A percentile compares a stretch with the other conserved stretches of the same genome.
Conservation (phyloP, 2,329 filamentous ascomycete species). For the Neodidymelliopsis sp. region DNA sequence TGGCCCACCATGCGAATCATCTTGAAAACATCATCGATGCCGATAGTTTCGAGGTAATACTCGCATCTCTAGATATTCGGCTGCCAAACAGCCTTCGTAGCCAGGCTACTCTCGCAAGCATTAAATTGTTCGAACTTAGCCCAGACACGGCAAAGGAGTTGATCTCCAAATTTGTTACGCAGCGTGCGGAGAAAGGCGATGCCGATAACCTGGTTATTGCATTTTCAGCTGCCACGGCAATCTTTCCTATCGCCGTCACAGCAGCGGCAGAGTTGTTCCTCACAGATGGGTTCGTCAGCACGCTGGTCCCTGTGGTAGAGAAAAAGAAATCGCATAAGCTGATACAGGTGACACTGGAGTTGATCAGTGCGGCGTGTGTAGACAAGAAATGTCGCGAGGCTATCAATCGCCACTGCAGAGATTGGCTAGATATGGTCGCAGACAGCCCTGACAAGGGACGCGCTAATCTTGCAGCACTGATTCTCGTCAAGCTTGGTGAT, state of each 20-base stretch:
- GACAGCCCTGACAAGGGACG: constrained; percentile 68
- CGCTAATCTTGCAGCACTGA: constrained; percentile 60
- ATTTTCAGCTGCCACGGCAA: constrained; percentile 87
- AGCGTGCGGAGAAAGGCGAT: constrained; percentile 74
- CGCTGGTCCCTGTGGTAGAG: constrained; percentile 77
- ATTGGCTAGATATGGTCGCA: constrained; percentile 85
- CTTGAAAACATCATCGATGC: constrained; percentile 71
- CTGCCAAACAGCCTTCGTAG: constrained; percentile 75
- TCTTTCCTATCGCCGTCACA: constrained; percentile 85
- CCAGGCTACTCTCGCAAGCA: constrained; percentile 81
- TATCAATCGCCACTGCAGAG: constrained; percentile 81
- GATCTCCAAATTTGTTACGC: constrained; percentile 77
- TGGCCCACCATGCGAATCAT: constrained; percentile 62
- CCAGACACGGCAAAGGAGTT: constrained; percentile 73
- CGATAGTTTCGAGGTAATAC: constrained; percentile 82
- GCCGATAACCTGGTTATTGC: constrained; percentile 90
- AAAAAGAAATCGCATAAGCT: constrained; percentile 85
- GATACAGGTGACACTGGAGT: constrained; percentile 83
- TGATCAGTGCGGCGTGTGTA: constrained; percentile 91
- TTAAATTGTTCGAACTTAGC: constrained; percentile 82
- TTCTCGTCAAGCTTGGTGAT: constrained; percentile 64
- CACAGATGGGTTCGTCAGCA: constrained; percentile 83
- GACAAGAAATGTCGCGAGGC: constrained; percentile 82
- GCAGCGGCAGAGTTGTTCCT: constrained; percentile 82
- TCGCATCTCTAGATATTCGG: constrained; percentile 87